These are phyloP conservation scores for Cronartium quercuum DNA, from an alignment of 1,284 basidiomycete species.

Conservation along the genomic window DNA sequence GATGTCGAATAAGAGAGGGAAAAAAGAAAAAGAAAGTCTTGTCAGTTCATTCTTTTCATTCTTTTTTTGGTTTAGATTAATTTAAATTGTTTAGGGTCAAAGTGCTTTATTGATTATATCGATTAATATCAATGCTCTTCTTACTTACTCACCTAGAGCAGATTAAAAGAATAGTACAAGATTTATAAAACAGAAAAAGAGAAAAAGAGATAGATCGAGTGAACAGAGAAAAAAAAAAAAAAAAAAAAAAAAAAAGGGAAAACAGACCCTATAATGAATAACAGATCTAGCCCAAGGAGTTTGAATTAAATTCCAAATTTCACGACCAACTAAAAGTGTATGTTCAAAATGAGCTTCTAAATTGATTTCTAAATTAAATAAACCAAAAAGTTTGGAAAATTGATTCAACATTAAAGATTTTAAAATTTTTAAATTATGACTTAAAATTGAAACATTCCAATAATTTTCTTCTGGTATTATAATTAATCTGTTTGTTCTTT, in stretches of 20 bases:
- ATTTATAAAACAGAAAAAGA: too few relatives aligned
- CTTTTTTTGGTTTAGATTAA: neutral
- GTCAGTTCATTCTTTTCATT: slow-evolving; percentile 19
- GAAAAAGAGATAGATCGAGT: neutral
- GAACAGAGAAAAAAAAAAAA: neutral
- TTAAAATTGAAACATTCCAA: slow-evolving; percentile 13
- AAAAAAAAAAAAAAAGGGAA: neutral
- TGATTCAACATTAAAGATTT: neutral
- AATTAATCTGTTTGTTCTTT: slow-evolving; percentile 6
- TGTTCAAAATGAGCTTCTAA: slow-evolving; percentile 32
- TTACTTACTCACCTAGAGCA: too few relatives aligned
- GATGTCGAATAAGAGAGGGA: slow-evolving; percentile 1
- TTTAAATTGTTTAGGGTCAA: neutral
- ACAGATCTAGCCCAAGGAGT: slow-evolving; percentile 29
- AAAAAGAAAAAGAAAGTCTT: neutral
- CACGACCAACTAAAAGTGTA: slow-evolving; percentile 11
- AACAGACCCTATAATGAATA: slow-evolving; percentile 27
- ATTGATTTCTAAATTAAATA: slow-evolving; percentile 19
- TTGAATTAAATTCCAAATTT: slow-evolving; percentile 19
- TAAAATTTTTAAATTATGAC: slow-evolving; percentile 15
- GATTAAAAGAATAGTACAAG: too few relatives aligned
- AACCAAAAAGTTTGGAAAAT: neutral
- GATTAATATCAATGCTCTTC: too few relatives aligned
- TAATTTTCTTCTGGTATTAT: slow-evolving; percentile 18
- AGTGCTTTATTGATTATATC: neutral